These are phyloP conservation scores for Diutina scorzettiae DNA, from an alignment of 1,139 yeast genomes.

Conservation along the genomic window DNA sequence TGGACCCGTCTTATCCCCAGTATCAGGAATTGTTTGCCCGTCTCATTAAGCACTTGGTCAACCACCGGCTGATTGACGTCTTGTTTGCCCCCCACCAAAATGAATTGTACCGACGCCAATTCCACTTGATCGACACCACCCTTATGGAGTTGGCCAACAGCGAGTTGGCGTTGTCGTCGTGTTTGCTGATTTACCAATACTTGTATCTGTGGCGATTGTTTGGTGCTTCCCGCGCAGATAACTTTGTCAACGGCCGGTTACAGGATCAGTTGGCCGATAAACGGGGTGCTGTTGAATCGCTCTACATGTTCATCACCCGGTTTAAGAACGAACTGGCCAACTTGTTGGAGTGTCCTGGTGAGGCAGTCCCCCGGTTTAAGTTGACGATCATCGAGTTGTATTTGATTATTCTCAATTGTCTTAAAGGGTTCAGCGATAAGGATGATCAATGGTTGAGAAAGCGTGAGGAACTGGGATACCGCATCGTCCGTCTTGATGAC, in stretches of 20 bases:
- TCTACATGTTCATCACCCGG: constrained; percentile 40
- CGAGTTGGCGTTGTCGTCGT: constrained; percentile 10
- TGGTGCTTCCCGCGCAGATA: background rate
- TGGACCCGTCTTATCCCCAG: background rate
- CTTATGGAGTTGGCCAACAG: constrained; percentile 27
- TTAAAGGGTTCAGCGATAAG: background rate
- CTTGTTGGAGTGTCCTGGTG: constrained; percentile 6
- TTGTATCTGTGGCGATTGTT: constrained; percentile 4
- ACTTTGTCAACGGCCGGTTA: background rate
- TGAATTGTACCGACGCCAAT: constrained; percentile 17
- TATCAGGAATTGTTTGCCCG: constrained; percentile 5
- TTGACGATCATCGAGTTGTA: constrained; percentile 26
- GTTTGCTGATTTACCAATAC: background rate
- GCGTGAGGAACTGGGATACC: background rate
- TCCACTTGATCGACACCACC: constrained; percentile 26
- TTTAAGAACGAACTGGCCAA: constrained; percentile 19
- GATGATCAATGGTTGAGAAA: background rate
- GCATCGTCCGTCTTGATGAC: background rate
- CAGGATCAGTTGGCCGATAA: constrained; percentile 4
- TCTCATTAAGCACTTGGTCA: constrained; percentile 8
- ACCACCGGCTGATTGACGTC: constrained; percentile 11
- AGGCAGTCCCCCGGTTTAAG: constrained; percentile 21
- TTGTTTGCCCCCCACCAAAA: constrained; percentile 12
- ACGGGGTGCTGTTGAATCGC: constrained; percentile 12
- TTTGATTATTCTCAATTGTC: constrained; percentile 11